Evolutionary conservation across 345 rosid species (phyloP), one percentile per base, ranked within the genome.

Genomic region (Citrus hindsii): DNA sequence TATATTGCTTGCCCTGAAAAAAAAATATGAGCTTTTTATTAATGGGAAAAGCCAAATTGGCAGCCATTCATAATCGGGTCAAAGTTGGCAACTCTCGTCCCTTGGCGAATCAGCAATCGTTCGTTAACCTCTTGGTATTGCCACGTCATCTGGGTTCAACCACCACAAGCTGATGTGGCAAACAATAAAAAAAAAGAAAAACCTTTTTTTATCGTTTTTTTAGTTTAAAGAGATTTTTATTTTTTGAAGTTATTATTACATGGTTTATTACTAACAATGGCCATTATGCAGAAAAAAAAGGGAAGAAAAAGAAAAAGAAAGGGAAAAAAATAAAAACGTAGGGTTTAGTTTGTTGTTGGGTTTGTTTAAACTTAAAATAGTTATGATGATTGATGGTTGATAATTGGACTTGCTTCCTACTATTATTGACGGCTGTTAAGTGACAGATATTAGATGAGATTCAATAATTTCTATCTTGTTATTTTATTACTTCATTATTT

Each of bases 61-160:
- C 25, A 58, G 10, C 10, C 18, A 1, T 59, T 14, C 38, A 63
- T 24, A 21, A 33, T 56, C 55, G 79, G 82, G 88, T 86, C 89
- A 77, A 84, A 82, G 18, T 76, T 82, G 84, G 79, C 77, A 33
- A 46, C 74, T 73, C 60, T 30, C 42, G 9, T 35, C 10, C 68
- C 8, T 22, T 9, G 0, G 37, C 1, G 27, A 55, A 19, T 6
- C 68, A 33, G 12, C 12, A 3, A 13, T 48, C 48, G 48, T 46
- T 18, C 25, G n/a, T 25, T 60, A 3, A 67, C 18, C 38, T 22
- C 65, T 30, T 5, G 60, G 33, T 21, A 33, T 70, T 12, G 33
- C 78, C 71, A 66, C 53, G 32, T 76, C 70, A 62, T 46, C 35
- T 14, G 21, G 64, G 21, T 48, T 24, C 35, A 4, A 21, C 42